A percentile compares a stretch with the other conserved stretches of the same genome.
phyloP scores from a whole-genome alignment of 352 stramenopile genomes.

The Phytophthora brassicae region DNA sequence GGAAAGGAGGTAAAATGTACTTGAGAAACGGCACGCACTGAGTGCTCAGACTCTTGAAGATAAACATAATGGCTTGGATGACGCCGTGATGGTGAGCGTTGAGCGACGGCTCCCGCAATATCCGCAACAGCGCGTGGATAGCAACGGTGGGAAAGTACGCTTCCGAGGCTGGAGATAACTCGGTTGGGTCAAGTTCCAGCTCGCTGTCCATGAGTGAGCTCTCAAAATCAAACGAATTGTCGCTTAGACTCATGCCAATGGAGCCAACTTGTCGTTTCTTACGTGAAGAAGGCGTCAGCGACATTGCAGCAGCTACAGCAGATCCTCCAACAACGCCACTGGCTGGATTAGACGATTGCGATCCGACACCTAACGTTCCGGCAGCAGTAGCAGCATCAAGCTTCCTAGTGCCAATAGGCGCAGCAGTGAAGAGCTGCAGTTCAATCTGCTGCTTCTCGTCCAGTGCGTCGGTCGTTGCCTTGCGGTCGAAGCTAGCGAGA shows the following conservation, averaged over 20 bases:
- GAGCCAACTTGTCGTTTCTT: slow-evolving; percentile 32
- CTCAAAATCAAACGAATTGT: slow-evolving; percentile 71
- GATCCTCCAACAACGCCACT: slow-evolving; percentile 26
- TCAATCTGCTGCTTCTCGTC: slow-evolving; percentile 90
- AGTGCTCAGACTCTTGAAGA: slow-evolving; percentile 96
- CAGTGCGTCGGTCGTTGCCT: slow-evolving; percentile 57
- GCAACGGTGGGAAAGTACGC: slow-evolving; percentile 98
- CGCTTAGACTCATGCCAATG: slow-evolving; percentile 29
- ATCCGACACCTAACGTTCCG: slow-evolving; percentile 26
- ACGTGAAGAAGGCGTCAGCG: slow-evolving; percentile 22
- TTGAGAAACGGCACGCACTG: slow-evolving; percentile 96
- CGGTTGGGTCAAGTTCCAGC: slow-evolving; percentile 62
- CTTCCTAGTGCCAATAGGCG: slow-evolving; percentile 82
- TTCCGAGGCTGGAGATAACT: slow-evolving; percentile 79
- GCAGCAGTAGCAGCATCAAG: slow-evolving; percentile 31
- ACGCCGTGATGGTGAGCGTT: slow-evolving; percentile 95
- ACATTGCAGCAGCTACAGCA: slow-evolving; percentile 16
- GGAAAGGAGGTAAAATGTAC: slow-evolving; percentile 97
- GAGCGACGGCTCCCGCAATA: slow-evolving; percentile 95
- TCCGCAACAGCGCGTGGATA: slow-evolving; percentile 95
- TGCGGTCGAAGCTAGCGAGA: slow-evolving; percentile 54
- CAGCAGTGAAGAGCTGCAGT: slow-evolving; percentile 81
- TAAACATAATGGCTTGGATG: slow-evolving; percentile 98
- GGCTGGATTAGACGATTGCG: slow-evolving; percentile 31
- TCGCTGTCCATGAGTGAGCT: slow-evolving; percentile 65